Base-by-base conservation (phyloP, 306 rosid genomes). In the Begonia peltatifolia region DNA sequence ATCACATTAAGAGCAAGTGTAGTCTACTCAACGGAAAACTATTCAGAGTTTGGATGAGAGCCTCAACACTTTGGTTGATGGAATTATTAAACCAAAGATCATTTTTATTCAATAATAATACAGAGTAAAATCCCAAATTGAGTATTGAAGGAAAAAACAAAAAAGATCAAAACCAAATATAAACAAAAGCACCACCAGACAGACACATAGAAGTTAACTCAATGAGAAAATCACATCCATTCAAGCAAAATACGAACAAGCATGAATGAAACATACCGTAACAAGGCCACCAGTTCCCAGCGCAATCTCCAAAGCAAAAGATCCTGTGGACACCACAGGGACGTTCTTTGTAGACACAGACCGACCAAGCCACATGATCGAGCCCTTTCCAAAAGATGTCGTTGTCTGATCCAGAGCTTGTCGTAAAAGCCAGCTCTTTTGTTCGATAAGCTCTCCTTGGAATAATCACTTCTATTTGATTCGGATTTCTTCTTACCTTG, bases 291-390 rank as follows among this genome's bases (percentile, higher is more conserved):
- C 90, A 15, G 70, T 52, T 65, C 95, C 97, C 11, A 84, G 78
- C 6, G 95, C 56, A 6, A 51, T 0, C 69, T 89, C 97, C 68
- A 89, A 82, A 56, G 82, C 70, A 69, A 85, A 78, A 41, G 94
- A 89, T 65, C 97, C 90, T 3, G 87, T 74, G 57, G 97, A 80
- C 12, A 85, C 71, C 53, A 85, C 97, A 8, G 95, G 89, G 59
- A 80, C 83, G 30, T 68, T 41, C 61, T 54, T 80, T n/a, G 68
- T 65, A 42, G 68, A 35, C 36, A 9, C 63, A 9, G 87, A 55
- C 9, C 49, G 81, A 57, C 95, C 97, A 68, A 89, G 90, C 97
- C 95, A 85, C 97, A 82, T 85, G 58, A 85, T 89, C 49, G 95
- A 74, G 52, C 87, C 97, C 63, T 85, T 89, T 60, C 97, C 97